Base-by-base conservation (phyloP, 2,329 filamentous ascomycete species). In the Teratosphaeria epicoccoides region DNA sequence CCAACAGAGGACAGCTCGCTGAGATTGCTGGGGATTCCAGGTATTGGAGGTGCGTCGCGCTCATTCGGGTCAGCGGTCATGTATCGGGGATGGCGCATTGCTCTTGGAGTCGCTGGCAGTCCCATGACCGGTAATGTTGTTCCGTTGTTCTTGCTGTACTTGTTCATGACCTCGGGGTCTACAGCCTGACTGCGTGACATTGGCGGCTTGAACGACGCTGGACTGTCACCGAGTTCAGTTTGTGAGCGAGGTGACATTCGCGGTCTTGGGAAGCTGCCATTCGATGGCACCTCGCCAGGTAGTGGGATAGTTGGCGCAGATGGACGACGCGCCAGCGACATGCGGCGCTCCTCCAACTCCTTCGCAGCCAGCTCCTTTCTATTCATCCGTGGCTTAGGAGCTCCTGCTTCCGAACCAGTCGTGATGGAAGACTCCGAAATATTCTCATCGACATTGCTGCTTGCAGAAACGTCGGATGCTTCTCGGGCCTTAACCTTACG, bases 71-170 rank as follows among this genome's bases (percentile, higher is more conserved):
- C 78, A 2, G 75, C 70, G 58, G 81, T 79, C 66, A 77, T 77
- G 59, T 91, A 82, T 43, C 87, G 82, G 1, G 81, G 79, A 65
- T 94, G 82, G 20, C 86, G 81, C 89, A 96, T 95, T 1, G 89
- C 89, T 71, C 88, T 84, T 25, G 91, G 90, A 0, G 90, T 96
- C 2, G 89, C 88, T 12, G 91, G 89, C n/a, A 95, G 77, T 0
- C 89, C 90, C 49, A 91, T 78, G 5, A 79, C 76, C 1, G 76
- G 75, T 12, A 78, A 73, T 1, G 76, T 76, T 2, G 73, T 70
- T 11, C 69, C 69, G 6, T 61, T 62, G 14, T 63, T 60, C 37
- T 62, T 66, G 46, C 60, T 52, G 51, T 71, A 68, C 43, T 66
- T 68, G 52, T 66, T 65, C 53, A 70, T 70, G 6, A 71, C 67